phyloP scores from a whole-genome alignment of 2,329 filamentous ascomycete genomes.

The Aspergillus piperis region DNA sequence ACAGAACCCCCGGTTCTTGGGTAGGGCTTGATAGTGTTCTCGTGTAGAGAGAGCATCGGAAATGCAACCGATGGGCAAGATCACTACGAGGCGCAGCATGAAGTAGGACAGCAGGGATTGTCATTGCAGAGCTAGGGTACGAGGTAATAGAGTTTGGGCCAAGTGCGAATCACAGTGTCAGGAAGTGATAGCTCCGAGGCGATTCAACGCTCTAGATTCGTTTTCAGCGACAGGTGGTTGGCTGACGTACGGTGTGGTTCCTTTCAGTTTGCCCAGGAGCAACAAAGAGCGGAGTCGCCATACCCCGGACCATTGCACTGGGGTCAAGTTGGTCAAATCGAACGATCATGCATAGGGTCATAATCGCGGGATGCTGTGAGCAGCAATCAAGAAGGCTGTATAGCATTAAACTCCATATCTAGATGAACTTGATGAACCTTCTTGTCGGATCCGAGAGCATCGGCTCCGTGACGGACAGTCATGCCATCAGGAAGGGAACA shows the following conservation, averaged over 20 bases:
- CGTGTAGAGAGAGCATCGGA: background rate
- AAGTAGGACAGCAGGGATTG: background rate
- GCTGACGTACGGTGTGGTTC: background rate
- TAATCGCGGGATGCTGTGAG: background rate
- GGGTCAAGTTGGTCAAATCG: background rate
- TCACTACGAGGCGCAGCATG: background rate
- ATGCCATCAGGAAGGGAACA: background rate
- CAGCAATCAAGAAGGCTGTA: background rate
- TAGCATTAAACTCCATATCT: background rate
- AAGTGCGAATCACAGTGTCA: background rate
- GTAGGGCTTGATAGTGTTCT: background rate
- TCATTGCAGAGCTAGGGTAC: background rate
- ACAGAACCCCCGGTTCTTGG: background rate
- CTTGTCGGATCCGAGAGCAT: background rate
- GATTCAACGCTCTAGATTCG: background rate
- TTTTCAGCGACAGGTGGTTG: background rate
- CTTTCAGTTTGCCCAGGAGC: background rate
- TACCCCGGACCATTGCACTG: background rate
- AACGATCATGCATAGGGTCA: background rate
- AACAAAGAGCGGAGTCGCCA: background rate
- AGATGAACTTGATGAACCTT: background rate
- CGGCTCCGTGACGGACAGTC: background rate
- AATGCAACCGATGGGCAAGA: background rate
- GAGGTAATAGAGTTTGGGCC: background rate
- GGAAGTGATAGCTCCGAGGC: background rate